A percentile compares a stretch with the other conserved stretches of the same genome.
Conservation (phyloP, 192 early-diverging fungal species). For the Umbelopsis isabellina region DNA sequence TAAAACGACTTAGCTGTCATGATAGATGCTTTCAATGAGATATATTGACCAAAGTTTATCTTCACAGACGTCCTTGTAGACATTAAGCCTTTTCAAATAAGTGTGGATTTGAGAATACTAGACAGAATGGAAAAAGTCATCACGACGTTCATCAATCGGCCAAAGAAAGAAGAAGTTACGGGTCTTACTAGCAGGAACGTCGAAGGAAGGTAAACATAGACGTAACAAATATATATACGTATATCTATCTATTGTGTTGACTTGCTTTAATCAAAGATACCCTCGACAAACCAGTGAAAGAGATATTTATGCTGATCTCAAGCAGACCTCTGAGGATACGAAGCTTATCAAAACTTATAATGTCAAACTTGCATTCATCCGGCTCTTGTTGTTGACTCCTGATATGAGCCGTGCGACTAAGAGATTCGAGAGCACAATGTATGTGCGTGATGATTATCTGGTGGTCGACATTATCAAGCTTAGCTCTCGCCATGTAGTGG, state of each 20-base stretch:
- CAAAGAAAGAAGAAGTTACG: slow-evolving; percentile 16
- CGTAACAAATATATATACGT: too few relatives aligned
- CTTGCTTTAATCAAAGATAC: not conserved
- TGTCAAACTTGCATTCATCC: slow-evolving; percentile 28
- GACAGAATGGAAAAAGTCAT: slow-evolving; percentile 50
- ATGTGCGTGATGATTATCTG: slow-evolving; percentile 25
- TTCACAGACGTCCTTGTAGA: slow-evolving; percentile 43
- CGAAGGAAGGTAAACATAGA: not conserved
- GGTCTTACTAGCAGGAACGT: too few relatives aligned
- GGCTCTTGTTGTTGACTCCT: slow-evolving; percentile 30
- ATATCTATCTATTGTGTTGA: too few relatives aligned
- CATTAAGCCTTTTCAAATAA: slow-evolving; percentile 50
- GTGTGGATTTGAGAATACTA: slow-evolving; percentile 49
- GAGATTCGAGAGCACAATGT: slow-evolving; percentile 30
- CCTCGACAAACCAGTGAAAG: not conserved
- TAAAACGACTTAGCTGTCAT: not conserved
- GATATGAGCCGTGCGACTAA: slow-evolving; percentile 37
- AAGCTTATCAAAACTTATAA: not conserved
- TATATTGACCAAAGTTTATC: not conserved
- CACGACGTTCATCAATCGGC: slow-evolving; percentile 31
- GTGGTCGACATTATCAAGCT: slow-evolving; percentile 34
- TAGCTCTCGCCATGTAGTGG: not conserved
- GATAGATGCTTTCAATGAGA: not conserved
- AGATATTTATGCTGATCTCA: slow-evolving; percentile 17
- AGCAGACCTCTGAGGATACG: not conserved